These are phyloP conservation scores for Boletellus dicymbophilus DNA, from an alignment of 1,284 basidiomycete genomes.

Conservation along the genomic window DNA sequence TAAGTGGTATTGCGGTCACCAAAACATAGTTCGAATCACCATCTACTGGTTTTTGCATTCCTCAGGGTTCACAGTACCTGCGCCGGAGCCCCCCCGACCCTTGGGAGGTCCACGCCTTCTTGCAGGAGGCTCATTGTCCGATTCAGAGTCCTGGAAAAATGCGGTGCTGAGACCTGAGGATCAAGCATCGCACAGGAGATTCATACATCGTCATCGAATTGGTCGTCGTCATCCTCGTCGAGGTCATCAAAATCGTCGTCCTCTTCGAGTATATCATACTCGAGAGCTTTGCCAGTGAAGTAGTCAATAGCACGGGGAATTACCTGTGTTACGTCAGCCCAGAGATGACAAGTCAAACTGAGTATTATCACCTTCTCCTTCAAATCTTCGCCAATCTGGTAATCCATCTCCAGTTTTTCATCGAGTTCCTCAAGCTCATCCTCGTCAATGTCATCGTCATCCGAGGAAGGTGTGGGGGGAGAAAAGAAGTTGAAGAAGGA, in stretches of 20 bases:
- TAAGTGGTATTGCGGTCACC: constrained; percentile 24
- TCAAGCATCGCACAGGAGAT: constrained; percentile 19
- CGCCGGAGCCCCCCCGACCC: constrained; percentile 44
- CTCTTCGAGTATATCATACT: constrained; percentile 81
- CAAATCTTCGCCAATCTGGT: constrained; percentile 98
- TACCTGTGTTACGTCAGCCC: constrained; percentile 52
- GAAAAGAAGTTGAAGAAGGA: constrained; percentile 99
- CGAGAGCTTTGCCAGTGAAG: constrained; percentile 96
- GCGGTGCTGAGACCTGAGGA: constrained; percentile 22
- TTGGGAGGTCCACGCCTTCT: constrained; percentile 59
- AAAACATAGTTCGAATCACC: constrained; percentile 11
- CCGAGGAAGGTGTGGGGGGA: constrained; percentile 77
- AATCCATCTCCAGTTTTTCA: constrained; percentile 94
- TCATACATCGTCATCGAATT: constrained; percentile 54
- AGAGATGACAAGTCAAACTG: background rate
- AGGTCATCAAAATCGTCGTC: constrained; percentile 68
- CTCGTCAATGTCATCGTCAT: constrained; percentile 79
- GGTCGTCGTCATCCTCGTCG: constrained; percentile 63
- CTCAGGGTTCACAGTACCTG: constrained; percentile 60
- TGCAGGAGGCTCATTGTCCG: constrained; percentile 59
- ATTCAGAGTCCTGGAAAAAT: constrained; percentile 40
- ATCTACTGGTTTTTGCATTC: constrained; percentile 87
- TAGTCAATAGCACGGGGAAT: constrained; percentile 95
- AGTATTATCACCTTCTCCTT: constrained; percentile 80
- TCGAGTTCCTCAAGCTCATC: constrained; percentile 90